These are phyloP conservation scores for Colletotrichum coccodes DNA, from an alignment of 2,329 filamentous ascomycete species.

Conservation along the genomic window DNA sequence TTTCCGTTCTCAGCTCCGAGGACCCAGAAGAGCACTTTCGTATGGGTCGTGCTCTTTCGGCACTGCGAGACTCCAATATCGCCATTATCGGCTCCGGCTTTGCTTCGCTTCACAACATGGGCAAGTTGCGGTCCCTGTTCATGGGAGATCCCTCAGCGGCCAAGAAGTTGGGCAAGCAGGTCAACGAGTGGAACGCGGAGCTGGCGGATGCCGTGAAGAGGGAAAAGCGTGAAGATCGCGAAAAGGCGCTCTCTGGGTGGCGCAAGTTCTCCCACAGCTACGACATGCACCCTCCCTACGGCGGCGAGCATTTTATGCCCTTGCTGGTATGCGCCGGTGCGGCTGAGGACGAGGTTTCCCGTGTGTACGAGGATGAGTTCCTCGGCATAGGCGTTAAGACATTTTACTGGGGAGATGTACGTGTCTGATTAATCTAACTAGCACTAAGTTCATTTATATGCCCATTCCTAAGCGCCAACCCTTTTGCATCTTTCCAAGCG, in stretches of 20 bases:
- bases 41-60: constrained; percentile 62
- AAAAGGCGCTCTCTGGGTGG: constrained; percentile 56
- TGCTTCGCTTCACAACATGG: constrained; percentile 66
- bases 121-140: constrained; percentile 53
- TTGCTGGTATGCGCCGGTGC: constrained; percentile 66
- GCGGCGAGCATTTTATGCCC: constrained; percentile 69
- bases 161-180: constrained; percentile 38
- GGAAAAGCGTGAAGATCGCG: constrained; percentile 46
- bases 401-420: constrained; percentile 61
- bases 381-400: constrained; percentile 61
- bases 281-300: constrained; percentile 63
- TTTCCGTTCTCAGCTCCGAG: constrained; percentile 64
- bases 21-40: constrained; percentile 58
- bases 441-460: constrained; percentile 10
- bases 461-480: constrained; percentile 7
- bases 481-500: constrained; percentile 4
- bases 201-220: constrained; percentile 53
- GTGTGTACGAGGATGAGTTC: constrained; percentile 60
- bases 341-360: constrained; percentile 55
- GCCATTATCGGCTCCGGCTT: constrained; percentile 70
- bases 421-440: constrained; percentile 28
- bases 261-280: constrained; percentile 57
- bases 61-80: constrained; percentile 62
- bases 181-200: constrained; percentile 56
- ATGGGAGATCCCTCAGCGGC: constrained; percentile 35